Evolutionary conservation across 2,329 filamentous ascomycete species (phyloP), one percentile per base, ranked within the genome.

Genomic region (Lasiodiplodia theobromae): DNA sequence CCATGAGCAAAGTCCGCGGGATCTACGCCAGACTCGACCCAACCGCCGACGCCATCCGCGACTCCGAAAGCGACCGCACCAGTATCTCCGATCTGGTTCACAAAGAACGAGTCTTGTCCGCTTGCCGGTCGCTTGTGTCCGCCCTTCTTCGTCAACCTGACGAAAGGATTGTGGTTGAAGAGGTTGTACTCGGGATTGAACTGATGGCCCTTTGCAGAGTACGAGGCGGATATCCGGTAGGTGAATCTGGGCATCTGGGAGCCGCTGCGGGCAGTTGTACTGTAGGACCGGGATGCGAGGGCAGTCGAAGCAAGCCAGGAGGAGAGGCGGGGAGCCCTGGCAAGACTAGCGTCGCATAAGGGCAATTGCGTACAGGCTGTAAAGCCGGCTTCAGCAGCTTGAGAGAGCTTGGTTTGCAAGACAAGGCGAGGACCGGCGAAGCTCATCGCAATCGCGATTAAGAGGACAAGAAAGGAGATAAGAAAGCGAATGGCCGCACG

Each of bases 21-120:
- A 76, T 99, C 94, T 65, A 99, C 91, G 54, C 94, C 94, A 49
- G 92, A 95, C 74, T 97, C 92, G 71, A 91, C 89, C 94, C 96
- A 99, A 44, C 96, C 96, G 58, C 96, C 96, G 0, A 99, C 96
- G 12, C 96, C 96, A 78, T 99, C 96, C 66, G 94, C 94, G 28
- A 99, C 88, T 21, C 93, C 96, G 73, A 99, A 91, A 0, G 94
- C 93, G 12, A 97, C 87, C 51, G 89, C 86, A 47, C 89, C 86
- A 1, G 86, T 87, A 71, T 89, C 87, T 64, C 92, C 92, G n/a
- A 97, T 84, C 28, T 90, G 88, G 76, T 91, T 80, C 74, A 96
- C 91, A 81, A 99, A 99, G 83, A 97, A 98, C 69, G 96, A 93
- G 85, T 99, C 96, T 81, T 99, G 94, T 18, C 96, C 96, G 63